Percentiles rank a stretch among this genome's conserved stretches.
Evolutionary conservation across 768 basidiomycete species (phyloP).

Genomic region (Leucocoprinus birnbaumii): DNA sequence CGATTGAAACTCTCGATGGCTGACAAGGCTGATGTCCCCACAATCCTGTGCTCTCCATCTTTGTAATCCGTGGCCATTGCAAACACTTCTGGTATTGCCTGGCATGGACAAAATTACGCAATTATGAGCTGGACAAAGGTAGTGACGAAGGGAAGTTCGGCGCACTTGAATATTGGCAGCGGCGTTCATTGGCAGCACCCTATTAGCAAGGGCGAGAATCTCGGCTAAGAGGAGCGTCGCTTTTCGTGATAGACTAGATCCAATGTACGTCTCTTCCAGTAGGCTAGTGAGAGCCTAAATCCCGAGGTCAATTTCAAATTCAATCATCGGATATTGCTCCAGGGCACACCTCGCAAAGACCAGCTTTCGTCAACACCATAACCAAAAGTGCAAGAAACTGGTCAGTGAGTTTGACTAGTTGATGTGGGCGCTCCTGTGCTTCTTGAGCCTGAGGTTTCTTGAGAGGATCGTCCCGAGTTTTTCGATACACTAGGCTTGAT

Average conservation of each 20-base stretch:
- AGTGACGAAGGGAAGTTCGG: background rate
- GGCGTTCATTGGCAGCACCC: constrained; percentile 75
- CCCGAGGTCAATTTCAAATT: background rate
- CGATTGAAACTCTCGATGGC: constrained; percentile 93
- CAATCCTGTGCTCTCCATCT: constrained; percentile 73
- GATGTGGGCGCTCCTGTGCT: constrained; percentile 43
- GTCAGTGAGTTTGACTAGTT: constrained; percentile 79
- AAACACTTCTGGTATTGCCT: constrained; percentile 88
- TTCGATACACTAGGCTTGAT: constrained; percentile 59
- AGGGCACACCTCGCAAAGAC: constrained; percentile 77
- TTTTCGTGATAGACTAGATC: constrained; percentile 78
- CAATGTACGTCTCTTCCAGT: constrained; percentile 76
- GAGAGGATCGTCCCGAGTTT: constrained; percentile 38
- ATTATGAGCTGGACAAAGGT: background rate
- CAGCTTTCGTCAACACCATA: constrained; percentile 81
- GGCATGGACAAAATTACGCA: background rate
- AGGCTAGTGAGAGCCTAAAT: constrained; percentile 80
- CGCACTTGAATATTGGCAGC: constrained; percentile 84
- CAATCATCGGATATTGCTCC: background rate
- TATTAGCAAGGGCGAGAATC: constrained; percentile 83
- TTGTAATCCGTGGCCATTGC: constrained; percentile 78
- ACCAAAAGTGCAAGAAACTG: constrained; percentile 90
- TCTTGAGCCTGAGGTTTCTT: constrained; percentile 29
- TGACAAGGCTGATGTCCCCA: constrained; percentile 81
- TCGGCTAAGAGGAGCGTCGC: constrained; percentile 92